Base-by-base conservation (phyloP, 2,329 filamentous ascomycete genomes). In the Colletotrichum orchidophilum region DNA sequence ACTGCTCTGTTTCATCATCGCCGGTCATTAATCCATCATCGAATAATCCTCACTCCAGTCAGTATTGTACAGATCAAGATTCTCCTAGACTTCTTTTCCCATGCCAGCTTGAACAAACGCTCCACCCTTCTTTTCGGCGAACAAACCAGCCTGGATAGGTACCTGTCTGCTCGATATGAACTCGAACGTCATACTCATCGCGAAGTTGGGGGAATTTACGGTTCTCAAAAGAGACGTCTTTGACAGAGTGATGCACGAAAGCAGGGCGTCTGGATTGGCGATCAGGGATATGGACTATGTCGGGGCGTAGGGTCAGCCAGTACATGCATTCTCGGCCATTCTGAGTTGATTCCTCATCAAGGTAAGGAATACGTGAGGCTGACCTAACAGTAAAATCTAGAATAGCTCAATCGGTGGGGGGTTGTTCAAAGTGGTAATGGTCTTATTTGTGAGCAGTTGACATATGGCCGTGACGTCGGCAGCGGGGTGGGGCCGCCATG, bases 41-140 rank as follows among this genome's bases (percentile, higher is more conserved):
- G 9, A 18, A 9, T n/a, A 3, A 46, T 15, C 39, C 18, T 46
- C 1, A 46, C 39, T 46, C n/a, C 39, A 18, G 39, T 46, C 15
- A 46, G 39, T 18, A 46, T 46, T 8, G 8, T 46, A 46, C 39
- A 18, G 6, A 46, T 46, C 3, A 46, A 46, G 9, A 46, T 15
- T 46, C 39, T 46, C 9, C 39, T 46, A 3, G 39, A 67, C 63
- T n/a, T 85, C 83, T 29, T 80, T 81, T 1, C 85, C 86, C 83
- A 88, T 86, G 1, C 87, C 87, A 1, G 82, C 86, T 72, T 88
- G 86, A 1, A 88, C 83, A 76, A 80, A 87, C 0, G 81, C 87
- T 0, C 85, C 87, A 0, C 86, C 86, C 67, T 82, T 83, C 73
- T 80, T 83, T 1, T 80, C 74, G 1, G 81, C 78, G 63, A 83